Evolutionary conservation across 169 alveolate species (phyloP).

Genomic region (Plasmodium reichenowi): DNA sequence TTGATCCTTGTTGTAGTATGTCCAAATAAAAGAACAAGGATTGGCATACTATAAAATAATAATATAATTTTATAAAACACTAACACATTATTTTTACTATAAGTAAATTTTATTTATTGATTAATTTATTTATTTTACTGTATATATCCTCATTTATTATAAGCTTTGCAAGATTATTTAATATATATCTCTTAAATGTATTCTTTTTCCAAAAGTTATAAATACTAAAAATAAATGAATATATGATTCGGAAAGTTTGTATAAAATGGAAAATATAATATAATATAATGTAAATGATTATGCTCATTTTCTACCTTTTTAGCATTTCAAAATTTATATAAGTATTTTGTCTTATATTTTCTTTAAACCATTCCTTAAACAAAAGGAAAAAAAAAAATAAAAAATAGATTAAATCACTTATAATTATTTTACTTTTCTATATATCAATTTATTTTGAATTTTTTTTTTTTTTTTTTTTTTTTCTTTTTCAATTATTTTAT

Average conservation of each 20-base stretch:
- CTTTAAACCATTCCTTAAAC: slow-evolving; percentile 68
- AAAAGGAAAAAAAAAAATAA: background rate
- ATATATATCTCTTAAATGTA: slow-evolving; percentile 43
- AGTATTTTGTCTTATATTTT: slow-evolving; percentile 34
- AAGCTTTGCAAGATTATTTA: slow-evolving; percentile 40
- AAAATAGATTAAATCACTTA: slow-evolving; percentile 4
- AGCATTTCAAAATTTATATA: slow-evolving; percentile 52
- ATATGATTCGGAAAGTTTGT: too few species aligned
- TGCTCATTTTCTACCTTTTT: slow-evolving; percentile 1
- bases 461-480: background rate
- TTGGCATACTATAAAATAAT: too few species aligned
- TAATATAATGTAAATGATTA: too few species aligned
- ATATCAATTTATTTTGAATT: background rate
- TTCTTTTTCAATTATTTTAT: background rate
- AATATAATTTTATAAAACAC: too few species aligned
- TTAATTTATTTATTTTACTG: slow-evolving; percentile 12
- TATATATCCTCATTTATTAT: slow-evolving; percentile 57
- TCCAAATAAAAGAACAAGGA: slow-evolving; percentile 46
- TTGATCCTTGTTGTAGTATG: slow-evolving; percentile 52
- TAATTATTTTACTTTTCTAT: background rate
- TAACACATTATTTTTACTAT: too few species aligned
- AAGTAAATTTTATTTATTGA: too few species aligned
- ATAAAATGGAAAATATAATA: too few species aligned
- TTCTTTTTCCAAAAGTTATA: slow-evolving; percentile 60
- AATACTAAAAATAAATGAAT: slow-evolving; percentile 20